Conservation (phyloP, 257 asterid genomes). For the Lithospermum erythrorhizon region DNA sequence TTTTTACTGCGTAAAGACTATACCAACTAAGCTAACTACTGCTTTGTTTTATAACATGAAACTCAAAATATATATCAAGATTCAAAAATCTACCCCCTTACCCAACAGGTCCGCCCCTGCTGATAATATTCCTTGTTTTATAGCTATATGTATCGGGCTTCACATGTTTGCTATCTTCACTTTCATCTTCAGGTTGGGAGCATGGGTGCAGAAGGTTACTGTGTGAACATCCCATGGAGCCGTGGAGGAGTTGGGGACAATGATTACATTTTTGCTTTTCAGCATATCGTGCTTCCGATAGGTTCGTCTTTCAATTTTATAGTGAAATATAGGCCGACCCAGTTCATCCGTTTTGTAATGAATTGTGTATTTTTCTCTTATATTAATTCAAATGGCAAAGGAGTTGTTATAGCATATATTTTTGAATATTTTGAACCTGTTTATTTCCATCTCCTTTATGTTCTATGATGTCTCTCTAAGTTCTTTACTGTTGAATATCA, state of each 20-base stretch:
- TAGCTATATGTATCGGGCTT: not conserved
- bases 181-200: conserved; percentile 61
- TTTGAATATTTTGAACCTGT: not conserved
- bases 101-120: too few relatives aligned
- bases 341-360: not conserved
- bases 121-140: not conserved
- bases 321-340: not conserved
- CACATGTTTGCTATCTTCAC: not conserved
- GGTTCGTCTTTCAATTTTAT: conserved; percentile 29
- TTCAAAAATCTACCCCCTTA: too few relatives aligned
- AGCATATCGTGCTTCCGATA: conserved; percentile 85
- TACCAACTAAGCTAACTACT: too few relatives aligned
- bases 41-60: too few relatives aligned
- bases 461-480: not conserved
- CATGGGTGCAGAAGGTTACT: conserved; percentile 89
- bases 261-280: conserved; percentile 89
- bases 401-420: too few relatives aligned
- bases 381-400: too few relatives aligned
- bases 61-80: too few relatives aligned
- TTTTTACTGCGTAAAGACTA: too few relatives aligned
- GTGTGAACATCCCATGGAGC: conserved; percentile 95
- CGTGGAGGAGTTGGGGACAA: conserved; percentile 93
- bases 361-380: not conserved
- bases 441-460: not conserved
- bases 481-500: not conserved